Evolutionary conservation across 2,329 filamentous ascomycete species (phyloP).

Genomic region (Talaromyces sp.): DNA sequence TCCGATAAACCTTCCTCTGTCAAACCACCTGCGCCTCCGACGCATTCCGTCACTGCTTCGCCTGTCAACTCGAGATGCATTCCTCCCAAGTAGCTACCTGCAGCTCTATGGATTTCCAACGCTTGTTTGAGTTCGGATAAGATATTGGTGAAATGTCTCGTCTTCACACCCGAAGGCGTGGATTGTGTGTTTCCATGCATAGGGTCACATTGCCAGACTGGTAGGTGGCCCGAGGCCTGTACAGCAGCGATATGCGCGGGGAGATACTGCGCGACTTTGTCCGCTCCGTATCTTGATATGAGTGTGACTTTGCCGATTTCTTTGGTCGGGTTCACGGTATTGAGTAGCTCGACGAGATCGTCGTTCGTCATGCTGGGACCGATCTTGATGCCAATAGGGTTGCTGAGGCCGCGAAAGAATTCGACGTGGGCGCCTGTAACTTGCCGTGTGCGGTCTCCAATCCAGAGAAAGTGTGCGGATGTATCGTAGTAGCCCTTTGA

Average conservation of each 20-base stretch:
- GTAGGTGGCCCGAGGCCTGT: constrained; percentile 67
- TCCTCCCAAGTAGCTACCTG: constrained; percentile 83
- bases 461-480: constrained; percentile 96
- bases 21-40: constrained; percentile 81
- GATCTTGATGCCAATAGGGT: constrained; percentile 95
- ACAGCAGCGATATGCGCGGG: constrained; percentile 86
- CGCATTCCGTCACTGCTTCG: constrained; percentile 92
- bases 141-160: constrained; percentile 84
- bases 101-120: constrained; percentile 75
- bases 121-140: constrained; percentile 81
- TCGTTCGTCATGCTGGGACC: constrained; percentile 74
- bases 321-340: constrained; percentile 75
- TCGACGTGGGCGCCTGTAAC: constrained; percentile 92
- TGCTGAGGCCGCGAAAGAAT: constrained; percentile 93
- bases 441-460: constrained; percentile 92
- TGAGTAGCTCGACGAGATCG: constrained; percentile 74
- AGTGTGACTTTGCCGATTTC: constrained; percentile 92
- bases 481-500: constrained; percentile 81
- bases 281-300: constrained; percentile 89
- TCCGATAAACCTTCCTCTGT: constrained; percentile 82
- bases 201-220: constrained; percentile 97
- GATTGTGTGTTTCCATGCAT: constrained; percentile 82
- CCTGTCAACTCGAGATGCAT: constrained; percentile 94
- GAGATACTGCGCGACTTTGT: constrained; percentile 69
- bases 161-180: constrained; percentile 79